Percentiles rank a stretch among this genome's conserved stretches.
phyloP scores from a whole-genome alignment of 2,329 filamentous ascomycete species.

The Fusarium sulawesiense region DNA sequence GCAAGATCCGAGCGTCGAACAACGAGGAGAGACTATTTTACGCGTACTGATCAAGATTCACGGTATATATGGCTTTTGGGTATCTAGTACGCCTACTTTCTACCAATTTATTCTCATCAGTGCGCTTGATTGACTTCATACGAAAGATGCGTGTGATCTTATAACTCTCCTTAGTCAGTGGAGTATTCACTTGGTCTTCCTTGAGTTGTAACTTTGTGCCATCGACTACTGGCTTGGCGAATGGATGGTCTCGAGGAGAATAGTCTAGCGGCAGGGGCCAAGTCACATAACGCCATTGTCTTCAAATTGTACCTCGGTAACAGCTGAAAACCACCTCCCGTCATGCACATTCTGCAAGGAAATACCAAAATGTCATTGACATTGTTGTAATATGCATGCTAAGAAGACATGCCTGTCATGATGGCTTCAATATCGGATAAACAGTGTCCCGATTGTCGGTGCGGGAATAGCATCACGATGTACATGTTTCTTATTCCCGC shows the following conservation, averaged over 20 bases:
- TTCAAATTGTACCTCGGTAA: not conserved
- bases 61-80: not conserved
- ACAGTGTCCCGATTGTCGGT: not conserved
- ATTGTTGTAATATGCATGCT: not conserved
- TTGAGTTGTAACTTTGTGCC: not conserved
- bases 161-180: not conserved
- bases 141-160: not conserved
- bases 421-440: not conserved
- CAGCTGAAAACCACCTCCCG: not conserved
- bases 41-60: conserved; percentile 40
- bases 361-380: not conserved
- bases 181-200: not conserved
- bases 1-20: conserved; percentile 45
- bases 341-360: not conserved
- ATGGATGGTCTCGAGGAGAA: not conserved
- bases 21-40: conserved; percentile 45
- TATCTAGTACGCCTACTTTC: not conserved
- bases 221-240: not conserved
- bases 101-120: not conserved
- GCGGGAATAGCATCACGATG: not conserved
- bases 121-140: not conserved
- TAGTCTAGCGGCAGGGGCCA: not conserved
- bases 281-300: not conserved
- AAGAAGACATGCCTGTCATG: too few species aligned
- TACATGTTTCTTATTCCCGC: too few species aligned